Conservation (phyloP, 768 basidiomycete species). For the Roridomyces roridus region DNA sequence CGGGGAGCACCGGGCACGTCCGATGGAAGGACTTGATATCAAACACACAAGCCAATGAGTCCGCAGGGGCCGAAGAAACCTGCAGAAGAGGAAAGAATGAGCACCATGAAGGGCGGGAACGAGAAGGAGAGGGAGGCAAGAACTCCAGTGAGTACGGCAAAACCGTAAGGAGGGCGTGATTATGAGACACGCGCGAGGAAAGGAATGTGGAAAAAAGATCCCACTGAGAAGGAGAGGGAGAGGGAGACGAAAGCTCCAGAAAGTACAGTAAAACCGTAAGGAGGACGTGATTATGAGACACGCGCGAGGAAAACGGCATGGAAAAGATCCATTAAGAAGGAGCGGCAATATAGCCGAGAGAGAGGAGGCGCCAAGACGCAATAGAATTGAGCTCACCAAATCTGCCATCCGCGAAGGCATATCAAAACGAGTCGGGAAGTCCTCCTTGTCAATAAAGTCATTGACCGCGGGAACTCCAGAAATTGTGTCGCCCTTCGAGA, state of each 20-base stretch:
- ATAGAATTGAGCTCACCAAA: constrained; percentile 11
- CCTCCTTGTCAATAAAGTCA: constrained; percentile 16
- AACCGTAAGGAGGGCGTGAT: too few species aligned
- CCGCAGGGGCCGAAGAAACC: constrained; percentile 23
- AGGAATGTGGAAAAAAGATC: neutral
- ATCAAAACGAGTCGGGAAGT: constrained; percentile 22
- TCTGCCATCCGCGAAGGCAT: constrained; percentile 21
- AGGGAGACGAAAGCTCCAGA: too few species aligned
- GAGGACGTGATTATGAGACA: neutral
- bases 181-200: neutral
- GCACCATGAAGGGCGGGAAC: neutral
- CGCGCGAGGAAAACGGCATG: neutral
- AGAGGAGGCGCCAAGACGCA: too few species aligned
- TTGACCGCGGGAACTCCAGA: constrained; percentile 21
- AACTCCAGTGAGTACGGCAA: too few species aligned
- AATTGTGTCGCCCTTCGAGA: constrained; percentile 15
- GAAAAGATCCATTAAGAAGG: too few species aligned
- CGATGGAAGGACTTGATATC: constrained; percentile 29
- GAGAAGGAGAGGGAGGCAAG: neutral
- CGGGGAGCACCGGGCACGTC: constrained; percentile 18
- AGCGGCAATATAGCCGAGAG: too few species aligned
- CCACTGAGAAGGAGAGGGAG: too few species aligned
- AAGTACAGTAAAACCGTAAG: too few species aligned
- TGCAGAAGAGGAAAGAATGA: constrained; percentile 2
- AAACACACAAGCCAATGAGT: constrained; percentile 24